A percentile compares a stretch with the other conserved stretches of the same genome.
Evolutionary conservation across 2,329 filamentous ascomycete genomes (phyloP).

Genomic region (Mariannaea elegans): DNA sequence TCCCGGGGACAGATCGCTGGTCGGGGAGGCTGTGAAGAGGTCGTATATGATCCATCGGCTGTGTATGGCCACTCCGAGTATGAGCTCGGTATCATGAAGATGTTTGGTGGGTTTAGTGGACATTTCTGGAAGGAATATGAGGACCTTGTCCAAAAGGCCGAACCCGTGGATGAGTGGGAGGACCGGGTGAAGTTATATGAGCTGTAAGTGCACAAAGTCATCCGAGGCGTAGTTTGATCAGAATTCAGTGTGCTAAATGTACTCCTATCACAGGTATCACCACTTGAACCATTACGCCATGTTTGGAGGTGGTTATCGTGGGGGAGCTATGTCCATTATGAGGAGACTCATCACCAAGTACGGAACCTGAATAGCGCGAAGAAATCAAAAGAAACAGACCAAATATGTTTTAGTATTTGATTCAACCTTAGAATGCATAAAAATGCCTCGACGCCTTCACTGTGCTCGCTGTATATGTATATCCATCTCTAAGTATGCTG

Average conservation of each 20-base stretch:
- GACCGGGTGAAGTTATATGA: conserved; percentile 86
- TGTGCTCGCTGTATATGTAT: conserved; percentile 35
- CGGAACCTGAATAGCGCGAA: conserved; percentile 45
- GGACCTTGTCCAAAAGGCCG: conserved; percentile 76
- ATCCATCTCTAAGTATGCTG: conserved; percentile 31
- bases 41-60: conserved; percentile 83
- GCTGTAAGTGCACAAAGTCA: conserved; percentile 71
- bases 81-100: conserved; percentile 92
- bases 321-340: conserved; percentile 84
- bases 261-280: conserved; percentile 72
- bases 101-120: conserved; percentile 89
- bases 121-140: conserved; percentile 83
- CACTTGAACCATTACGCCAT: conserved; percentile 89
- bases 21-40: conserved; percentile 67
- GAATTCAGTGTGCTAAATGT: neutral
- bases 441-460: conserved; percentile 38
- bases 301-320: conserved; percentile 82
- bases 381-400: conserved; percentile 13
- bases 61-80: conserved; percentile 91
- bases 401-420: conserved; percentile 13
- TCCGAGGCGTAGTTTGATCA: too few relatives aligned
- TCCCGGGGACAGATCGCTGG: conserved; percentile 70
- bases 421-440: conserved; percentile 22
- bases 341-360: conserved; percentile 77
- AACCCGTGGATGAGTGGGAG: conserved; percentile 84